Base-by-base conservation (phyloP, 345 rosid species). In the Euphorbia peplus region DNA sequence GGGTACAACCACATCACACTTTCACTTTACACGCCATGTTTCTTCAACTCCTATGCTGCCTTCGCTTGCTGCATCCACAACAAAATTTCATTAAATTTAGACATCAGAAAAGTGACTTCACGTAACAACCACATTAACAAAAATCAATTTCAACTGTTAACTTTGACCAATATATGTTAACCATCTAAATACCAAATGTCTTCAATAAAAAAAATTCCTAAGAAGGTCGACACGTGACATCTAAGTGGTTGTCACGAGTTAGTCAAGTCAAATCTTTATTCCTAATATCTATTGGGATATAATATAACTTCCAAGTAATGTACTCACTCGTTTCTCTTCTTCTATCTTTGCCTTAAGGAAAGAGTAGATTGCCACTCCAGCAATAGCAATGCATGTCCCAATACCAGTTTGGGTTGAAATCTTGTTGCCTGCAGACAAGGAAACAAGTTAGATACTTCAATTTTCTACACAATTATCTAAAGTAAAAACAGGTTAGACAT, bases 331-430 rank as follows among this genome's bases (percentile, higher is more conserved):
- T 81, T 89, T 93, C 84, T 89, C 96, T 74, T 93, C 98, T 79
- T 93, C 97, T 66, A 90, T 81, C 85, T 81, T 89, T 70, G 98
- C 97, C 83, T 93, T 93, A 67, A 90, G 87, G 81, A 76, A 37
- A 29, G 97, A 93, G 88, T 93, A 90, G 42, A 83, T 55, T 37
- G 96, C 97, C 42, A 93, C 96, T 58, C 97, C 96, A 69, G 87
- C 89, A 76, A 95, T 95, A 24, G 99, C 99, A 69, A 95, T 82
- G 68, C 13, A 57, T 39, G 95, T 91, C 66, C 99, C 97, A 37
- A 95, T 88, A 44, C 91, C 97, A 29, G 97, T 95, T 73, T 91
- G 97, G 62, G 88, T 84, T 63, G 97, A 88, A 52, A 91, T 95
- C 84, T 85, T 91, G 87, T 95, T 95, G 57, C 97, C 96, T 95